These are phyloP conservation scores for Lecanosticta acicola DNA, from an alignment of 2,329 filamentous ascomycete species.

Conservation along the genomic window DNA sequence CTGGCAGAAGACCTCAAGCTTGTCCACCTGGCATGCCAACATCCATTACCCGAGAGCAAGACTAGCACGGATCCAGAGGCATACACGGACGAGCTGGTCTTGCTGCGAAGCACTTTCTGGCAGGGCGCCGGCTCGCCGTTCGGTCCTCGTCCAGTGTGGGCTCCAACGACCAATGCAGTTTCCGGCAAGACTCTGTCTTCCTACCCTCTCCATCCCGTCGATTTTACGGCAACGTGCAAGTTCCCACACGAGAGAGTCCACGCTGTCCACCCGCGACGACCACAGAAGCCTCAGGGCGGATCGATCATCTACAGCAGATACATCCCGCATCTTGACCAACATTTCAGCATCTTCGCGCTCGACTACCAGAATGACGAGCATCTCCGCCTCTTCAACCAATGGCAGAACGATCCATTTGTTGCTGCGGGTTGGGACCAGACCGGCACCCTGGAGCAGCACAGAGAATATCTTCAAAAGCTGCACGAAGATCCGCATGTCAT, in stretches of 20 bases:
- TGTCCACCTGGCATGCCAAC: slow-evolving; percentile 40
- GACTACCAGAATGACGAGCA: slow-evolving; percentile 61
- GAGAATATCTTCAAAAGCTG: slow-evolving; percentile 62
- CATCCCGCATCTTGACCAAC: slow-evolving; percentile 69
- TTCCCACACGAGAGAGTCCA: slow-evolving; percentile 48
- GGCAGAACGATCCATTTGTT: slow-evolving; percentile 80
- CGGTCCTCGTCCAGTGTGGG: slow-evolving; percentile 37
- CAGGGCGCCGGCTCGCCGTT: slow-evolving; percentile 41
- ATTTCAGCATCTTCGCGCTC: slow-evolving; percentile 70
- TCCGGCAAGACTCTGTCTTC: slow-evolving; percentile 23
- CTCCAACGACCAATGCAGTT: slow-evolving; percentile 18
- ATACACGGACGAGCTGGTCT: slow-evolving; percentile 39
- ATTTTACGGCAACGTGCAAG: slow-evolving; percentile 44
- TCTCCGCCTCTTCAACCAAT: slow-evolving; percentile 65
- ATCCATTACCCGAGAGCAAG: slow-evolving; percentile 36
- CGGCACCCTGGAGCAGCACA: slow-evolving; percentile 68
- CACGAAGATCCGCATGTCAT: slow-evolving; percentile 68
- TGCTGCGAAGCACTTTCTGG: slow-evolving; percentile 48
- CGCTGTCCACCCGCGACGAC: slow-evolving; percentile 64
- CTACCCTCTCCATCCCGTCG: slow-evolving; percentile 40
- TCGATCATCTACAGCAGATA: slow-evolving; percentile 71
- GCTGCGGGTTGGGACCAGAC: slow-evolving; percentile 76
- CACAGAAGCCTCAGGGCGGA: slow-evolving; percentile 64
- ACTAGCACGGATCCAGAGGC: slow-evolving; percentile 28
- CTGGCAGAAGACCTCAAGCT: slow-evolving; percentile 38